A percentile compares a stretch with the other conserved stretches of the same genome.
phyloP scores from a whole-genome alignment of 1,284 basidiomycete genomes.

The Melampsora larici-populina region DNA sequence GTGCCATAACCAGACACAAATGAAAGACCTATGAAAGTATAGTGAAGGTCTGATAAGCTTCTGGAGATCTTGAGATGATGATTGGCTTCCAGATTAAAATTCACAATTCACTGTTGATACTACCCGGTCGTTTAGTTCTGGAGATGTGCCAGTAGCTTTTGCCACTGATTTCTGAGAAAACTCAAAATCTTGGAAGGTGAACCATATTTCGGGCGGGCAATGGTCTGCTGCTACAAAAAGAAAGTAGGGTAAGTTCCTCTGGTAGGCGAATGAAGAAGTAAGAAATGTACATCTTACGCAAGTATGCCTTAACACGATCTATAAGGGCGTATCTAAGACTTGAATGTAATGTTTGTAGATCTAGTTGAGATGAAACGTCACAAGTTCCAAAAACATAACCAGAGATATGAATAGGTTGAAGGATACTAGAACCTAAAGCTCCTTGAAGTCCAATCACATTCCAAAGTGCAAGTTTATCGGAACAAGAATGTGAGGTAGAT shows the following conservation, averaged over 20 bases:
- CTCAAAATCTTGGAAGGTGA: background rate
- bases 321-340: background rate
- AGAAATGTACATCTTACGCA: background rate
- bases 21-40: background rate
- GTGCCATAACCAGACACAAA: background rate
- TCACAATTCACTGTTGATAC: background rate
- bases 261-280: background rate
- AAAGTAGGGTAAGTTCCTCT: background rate
- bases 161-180: conserved; percentile 4
- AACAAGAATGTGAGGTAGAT: conserved; percentile 48
- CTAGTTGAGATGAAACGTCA: background rate
- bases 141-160: background rate
- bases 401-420: conserved; percentile 45
- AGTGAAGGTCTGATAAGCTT: background rate
- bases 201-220: background rate
- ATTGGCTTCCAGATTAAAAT: no score
- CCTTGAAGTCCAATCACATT: conserved; percentile 48
- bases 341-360: background rate
- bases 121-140: background rate
- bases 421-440: conserved; percentile 44
- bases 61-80: background rate
- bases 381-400: conserved; percentile 36
- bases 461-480: conserved; percentile 49
- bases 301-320: background rate
- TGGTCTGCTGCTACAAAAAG: background rate